phyloP scores from a whole-genome alignment of 2,329 filamentous ascomycete genomes.

The Fusarium burgessii region DNA sequence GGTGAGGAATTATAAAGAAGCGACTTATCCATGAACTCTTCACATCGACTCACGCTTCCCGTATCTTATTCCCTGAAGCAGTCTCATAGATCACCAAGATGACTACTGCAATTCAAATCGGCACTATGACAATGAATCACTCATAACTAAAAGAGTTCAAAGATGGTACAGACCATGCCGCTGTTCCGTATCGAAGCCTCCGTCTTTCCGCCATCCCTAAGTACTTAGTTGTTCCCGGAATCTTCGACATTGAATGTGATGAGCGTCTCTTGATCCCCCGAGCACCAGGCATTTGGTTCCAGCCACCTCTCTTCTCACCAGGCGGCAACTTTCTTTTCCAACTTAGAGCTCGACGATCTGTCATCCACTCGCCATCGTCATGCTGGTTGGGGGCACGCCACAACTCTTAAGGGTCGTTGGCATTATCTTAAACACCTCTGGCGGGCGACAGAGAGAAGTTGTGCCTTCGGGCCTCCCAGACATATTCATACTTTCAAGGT shows the following conservation, averaged over 20 bases:
- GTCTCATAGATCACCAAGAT: background rate
- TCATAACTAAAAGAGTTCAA: background rate
- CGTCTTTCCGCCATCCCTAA: background rate
- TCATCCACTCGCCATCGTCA: slow-evolving; percentile 51
- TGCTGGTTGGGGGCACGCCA: slow-evolving; percentile 34
- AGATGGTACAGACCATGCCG: background rate
- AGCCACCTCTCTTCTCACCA: background rate
- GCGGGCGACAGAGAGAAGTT: background rate
- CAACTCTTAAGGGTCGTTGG: background rate
- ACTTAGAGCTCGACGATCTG: slow-evolving; percentile 7
- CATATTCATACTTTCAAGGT: slow-evolving; percentile 49
- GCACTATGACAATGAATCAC: background rate
- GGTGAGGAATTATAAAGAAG: background rate
- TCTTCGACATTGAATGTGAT: background rate
- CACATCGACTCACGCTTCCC: background rate
- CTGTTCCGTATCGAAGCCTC: background rate
- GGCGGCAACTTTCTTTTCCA: background rate
- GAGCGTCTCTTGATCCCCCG: background rate
- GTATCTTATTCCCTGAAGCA: background rate
- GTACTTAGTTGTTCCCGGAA: background rate
- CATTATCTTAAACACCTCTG: background rate
- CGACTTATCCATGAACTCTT: background rate
- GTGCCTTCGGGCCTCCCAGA: slow-evolving; percentile 30
- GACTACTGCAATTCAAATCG: background rate
- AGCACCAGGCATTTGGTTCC: background rate